Conservation (phyloP, 305 asterid species). For the Lippia alba region DNA sequence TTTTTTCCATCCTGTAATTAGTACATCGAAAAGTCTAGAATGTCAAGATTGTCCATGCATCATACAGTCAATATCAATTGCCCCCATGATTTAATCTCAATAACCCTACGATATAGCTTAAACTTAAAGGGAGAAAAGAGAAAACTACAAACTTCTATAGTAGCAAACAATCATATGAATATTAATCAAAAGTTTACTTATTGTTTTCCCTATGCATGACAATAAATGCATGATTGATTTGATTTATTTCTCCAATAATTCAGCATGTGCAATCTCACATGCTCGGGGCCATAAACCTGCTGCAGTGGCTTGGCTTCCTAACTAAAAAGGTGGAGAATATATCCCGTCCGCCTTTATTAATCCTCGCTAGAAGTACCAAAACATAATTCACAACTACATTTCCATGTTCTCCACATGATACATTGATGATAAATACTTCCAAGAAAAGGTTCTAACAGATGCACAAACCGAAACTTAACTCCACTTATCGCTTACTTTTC, state of each 20-base stretch:
- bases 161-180: not conserved
- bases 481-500: not conserved
- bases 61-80: too few species aligned
- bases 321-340: conserved; percentile 37
- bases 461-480: not conserved
- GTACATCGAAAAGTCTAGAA: too few species aligned
- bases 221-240: conserved; percentile 43
- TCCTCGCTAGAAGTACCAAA: conserved; percentile 35
- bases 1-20: too few species aligned
- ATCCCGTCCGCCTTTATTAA: conserved; percentile 38
- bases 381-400: conserved; percentile 30
- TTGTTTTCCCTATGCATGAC: conserved; percentile 34
- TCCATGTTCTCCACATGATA: conserved; percentile 57
- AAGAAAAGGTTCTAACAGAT: not conserved
- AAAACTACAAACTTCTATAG: not conserved
- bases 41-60: too few species aligned
- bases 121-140: not conserved
- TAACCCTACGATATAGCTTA: not conserved
- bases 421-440: conserved; percentile 26
- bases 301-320: conserved; percentile 16
- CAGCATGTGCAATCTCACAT: conserved; percentile 56
- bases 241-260: conserved; percentile 40
- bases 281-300: conserved; percentile 35
- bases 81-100: too few species aligned
- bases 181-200: not conserved